These are phyloP conservation scores for Blastomyces parvus DNA, from an alignment of 2,329 filamentous ascomycete genomes.

Conservation along the genomic window DNA sequence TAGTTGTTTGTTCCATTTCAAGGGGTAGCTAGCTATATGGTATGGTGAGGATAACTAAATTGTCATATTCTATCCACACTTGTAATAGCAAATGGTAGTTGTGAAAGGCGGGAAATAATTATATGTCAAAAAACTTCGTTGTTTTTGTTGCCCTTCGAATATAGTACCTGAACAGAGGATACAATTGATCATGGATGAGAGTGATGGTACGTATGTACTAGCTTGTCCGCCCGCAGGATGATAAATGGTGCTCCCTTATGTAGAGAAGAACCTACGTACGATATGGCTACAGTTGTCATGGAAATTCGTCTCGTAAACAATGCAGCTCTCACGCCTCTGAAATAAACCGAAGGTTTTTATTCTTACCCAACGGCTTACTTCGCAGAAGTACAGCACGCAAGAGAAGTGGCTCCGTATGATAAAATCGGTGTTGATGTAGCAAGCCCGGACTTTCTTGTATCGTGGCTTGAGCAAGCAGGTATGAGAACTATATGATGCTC, in stretches of 20 bases:
- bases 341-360: too few relatives aligned
- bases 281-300: too few relatives aligned
- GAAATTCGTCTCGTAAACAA: too few relatives aligned
- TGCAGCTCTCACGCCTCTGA: too few relatives aligned
- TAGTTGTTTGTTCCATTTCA: neutral
- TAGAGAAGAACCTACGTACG: too few relatives aligned
- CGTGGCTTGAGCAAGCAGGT: too few relatives aligned
- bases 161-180: neutral
- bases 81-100: neutral
- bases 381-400: too few relatives aligned
- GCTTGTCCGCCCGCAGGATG: too few relatives aligned
- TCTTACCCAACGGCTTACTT: too few relatives aligned
- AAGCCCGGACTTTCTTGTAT: neutral
- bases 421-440: neutral
- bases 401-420: neutral
- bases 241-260: too few relatives aligned
- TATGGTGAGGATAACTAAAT: conserved; percentile 1
- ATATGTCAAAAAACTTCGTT: neutral
- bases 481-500: neutral
- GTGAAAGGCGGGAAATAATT: neutral
- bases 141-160: neutral
- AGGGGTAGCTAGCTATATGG: neutral
- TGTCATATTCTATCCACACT: neutral
- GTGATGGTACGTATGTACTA: too few relatives aligned
- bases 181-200: too few relatives aligned